A percentile compares a stretch with the other conserved stretches of the same genome.
phyloP scores from a whole-genome alignment of 2,329 filamentous ascomycete species.

The Penicillium sp. region DNA sequence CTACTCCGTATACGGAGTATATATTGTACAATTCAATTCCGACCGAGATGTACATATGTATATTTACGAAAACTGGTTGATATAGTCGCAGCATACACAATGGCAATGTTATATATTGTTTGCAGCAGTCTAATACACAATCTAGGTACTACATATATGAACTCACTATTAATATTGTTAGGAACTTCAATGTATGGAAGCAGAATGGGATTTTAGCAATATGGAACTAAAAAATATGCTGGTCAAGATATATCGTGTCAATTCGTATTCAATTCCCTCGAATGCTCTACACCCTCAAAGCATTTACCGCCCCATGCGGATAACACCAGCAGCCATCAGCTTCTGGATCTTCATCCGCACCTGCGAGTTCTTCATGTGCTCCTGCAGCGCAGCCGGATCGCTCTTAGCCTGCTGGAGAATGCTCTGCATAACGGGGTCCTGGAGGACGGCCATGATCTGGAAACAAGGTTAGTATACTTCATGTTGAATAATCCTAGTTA shows the following conservation, averaged over 20 bases:
- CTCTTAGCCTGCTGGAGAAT: conserved; percentile 95
- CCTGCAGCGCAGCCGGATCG: conserved; percentile 86
- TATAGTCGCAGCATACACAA: background rate
- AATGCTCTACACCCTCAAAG: background rate
- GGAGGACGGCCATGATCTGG: conserved; percentile 82
- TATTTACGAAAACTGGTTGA: no score
- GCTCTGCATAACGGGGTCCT: conserved; percentile 96
- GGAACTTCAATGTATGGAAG: background rate
- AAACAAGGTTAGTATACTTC: conserved; percentile 29
- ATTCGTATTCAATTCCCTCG: conserved; percentile 17
- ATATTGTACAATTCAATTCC: background rate
- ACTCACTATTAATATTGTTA: no score
- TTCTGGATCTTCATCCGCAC: conserved; percentile 92
- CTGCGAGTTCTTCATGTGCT: conserved; percentile 92
- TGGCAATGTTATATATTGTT: background rate
- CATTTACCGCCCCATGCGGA: conserved; percentile 65
- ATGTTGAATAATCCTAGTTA: background rate
- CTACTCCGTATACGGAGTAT: no score
- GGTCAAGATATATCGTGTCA: conserved; percentile 24
- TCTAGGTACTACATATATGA: background rate
- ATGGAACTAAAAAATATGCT: conserved; percentile 14
- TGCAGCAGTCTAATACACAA: background rate
- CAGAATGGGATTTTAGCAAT: conserved; percentile 10
- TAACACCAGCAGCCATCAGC: conserved; percentile 87
- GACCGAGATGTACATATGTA: no score